Evolutionary conservation across 768 basidiomycete genomes (phyloP).

Genomic region (Suillus tomentosus): DNA sequence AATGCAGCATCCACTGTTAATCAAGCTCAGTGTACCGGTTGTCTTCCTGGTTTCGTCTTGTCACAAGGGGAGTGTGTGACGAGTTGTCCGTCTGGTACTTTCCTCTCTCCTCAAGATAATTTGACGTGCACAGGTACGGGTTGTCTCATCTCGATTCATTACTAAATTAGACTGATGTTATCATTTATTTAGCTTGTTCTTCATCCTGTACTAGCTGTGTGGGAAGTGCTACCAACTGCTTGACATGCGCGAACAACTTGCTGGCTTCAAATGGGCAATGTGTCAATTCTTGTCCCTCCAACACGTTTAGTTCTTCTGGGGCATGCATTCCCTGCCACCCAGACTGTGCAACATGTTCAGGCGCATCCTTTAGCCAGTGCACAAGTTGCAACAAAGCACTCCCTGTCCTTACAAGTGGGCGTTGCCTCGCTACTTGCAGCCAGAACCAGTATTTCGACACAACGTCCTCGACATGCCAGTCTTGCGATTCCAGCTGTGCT

Average conservation of each 20-base stretch:
- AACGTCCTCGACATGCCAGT: constrained; percentile 60
- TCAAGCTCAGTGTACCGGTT: constrained; percentile 73
- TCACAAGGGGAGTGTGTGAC: constrained; percentile 68
- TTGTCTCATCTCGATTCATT: background rate
- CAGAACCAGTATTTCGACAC: constrained; percentile 73
- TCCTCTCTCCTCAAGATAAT: constrained; percentile 71
- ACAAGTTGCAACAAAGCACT: constrained; percentile 64
- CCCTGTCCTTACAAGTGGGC: constrained; percentile 73
- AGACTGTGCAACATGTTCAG: constrained; percentile 83
- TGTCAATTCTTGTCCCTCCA: constrained; percentile 71
- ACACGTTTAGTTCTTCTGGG: constrained; percentile 64
- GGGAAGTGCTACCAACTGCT: constrained; percentile 68
- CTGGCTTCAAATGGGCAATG: constrained; percentile 77
- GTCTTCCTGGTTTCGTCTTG: constrained; percentile 75
- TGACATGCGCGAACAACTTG: constrained; percentile 67
- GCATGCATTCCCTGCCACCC: constrained; percentile 79
- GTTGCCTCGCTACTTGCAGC: constrained; percentile 79
- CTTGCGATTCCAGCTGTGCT: constrained; percentile 76
- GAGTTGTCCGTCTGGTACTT: constrained; percentile 73
- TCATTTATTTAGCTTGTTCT: constrained; percentile 54
- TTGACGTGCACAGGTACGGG: constrained; percentile 71
- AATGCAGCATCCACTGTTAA: constrained; percentile 63
- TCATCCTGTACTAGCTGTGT: constrained; percentile 74
- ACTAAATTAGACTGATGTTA: constrained; percentile 11
- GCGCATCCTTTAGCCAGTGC: constrained; percentile 79